Evolutionary conservation across 306 rosid genomes (phyloP).

Genomic region (Begonia peltatifolia): DNA sequence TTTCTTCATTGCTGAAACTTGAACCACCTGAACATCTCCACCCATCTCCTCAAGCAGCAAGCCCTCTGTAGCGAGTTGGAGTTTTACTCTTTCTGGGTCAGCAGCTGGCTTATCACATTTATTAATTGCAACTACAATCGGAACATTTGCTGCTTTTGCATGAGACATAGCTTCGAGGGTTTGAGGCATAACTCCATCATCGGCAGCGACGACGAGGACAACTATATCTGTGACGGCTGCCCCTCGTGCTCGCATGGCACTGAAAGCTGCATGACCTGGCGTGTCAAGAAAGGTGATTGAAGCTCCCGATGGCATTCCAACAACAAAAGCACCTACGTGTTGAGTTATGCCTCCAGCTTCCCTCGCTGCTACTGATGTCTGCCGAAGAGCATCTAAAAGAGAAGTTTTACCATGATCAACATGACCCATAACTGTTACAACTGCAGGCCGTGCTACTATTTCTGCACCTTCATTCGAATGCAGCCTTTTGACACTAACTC

Average conservation of each 20-base stretch:
- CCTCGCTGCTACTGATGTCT: constrained; percentile 84
- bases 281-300: constrained; percentile 90
- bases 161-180: constrained; percentile 89
- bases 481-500: constrained; percentile 61
- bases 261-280: constrained; percentile 97
- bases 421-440: constrained; percentile 97
- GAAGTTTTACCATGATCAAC: constrained; percentile 98
- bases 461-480: constrained; percentile 65
- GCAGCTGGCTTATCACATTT: constrained; percentile 98
- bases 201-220: constrained; percentile 92
- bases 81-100: constrained; percentile 71
- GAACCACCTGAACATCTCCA: constrained; percentile 85
- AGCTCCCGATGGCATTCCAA: constrained; percentile 80
- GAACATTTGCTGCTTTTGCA: constrained; percentile 84
- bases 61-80: constrained; percentile 92
- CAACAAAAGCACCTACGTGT: constrained; percentile 95
- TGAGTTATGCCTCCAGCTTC: constrained; percentile 99
- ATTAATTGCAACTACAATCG: constrained; percentile 87
- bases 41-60: constrained; percentile 92
- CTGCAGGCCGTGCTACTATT: constrained; percentile 63
- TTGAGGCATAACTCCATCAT: constrained; percentile 98
- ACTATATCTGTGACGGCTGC: constrained; percentile 92
- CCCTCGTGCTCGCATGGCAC: constrained; percentile 98
- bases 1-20: constrained; percentile 66
- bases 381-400: constrained; percentile 85